Base-by-base conservation (phyloP, 78 protist species). In the Chrysochromulina parva region DNA sequence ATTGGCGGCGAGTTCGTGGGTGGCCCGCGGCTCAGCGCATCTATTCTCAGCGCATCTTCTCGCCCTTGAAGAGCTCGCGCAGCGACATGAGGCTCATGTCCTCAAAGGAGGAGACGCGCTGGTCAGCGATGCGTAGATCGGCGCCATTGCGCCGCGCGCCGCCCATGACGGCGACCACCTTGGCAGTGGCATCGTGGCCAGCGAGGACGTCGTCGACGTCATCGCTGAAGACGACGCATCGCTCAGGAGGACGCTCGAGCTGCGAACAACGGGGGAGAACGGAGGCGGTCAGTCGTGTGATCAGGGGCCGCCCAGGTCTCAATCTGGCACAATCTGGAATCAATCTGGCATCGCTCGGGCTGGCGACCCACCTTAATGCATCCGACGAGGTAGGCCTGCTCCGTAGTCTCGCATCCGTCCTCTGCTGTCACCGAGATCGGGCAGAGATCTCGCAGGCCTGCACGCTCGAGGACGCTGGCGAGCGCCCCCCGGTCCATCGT, bases 201-300 rank as follows among this genome's bases (percentile, higher is more conserved):
- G 55, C 10, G 57, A 4, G 11, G 13, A 74, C 55, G 57, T 55
- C 82, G 26, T 17, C 3, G 13, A 55, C 57, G 28, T 38, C 54
- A 55, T 74, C 55, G 57, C 48, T 55, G 14, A 74, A 74, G 26
- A 74, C 82, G 57, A 74, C 58, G 82, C 82, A 74, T 13, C 82
- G 50, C 82, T 53, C 13, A 16, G 82, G 82, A 53, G 82, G 82
- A 17, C 82, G 82, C 28, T 13, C 17, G 26, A 74, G 57, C 82
- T 58, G 13, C 62, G 62, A 7, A 13, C 24, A 7, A 7, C 24
- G 13, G 62, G 62, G 24, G 13, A 58, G 62, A 58, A 13, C 62
- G 62, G 24, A 58, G 24, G 13, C 62, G 62, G 38, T 38, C 38
- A 38, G 38, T 38, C 38, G 38, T 38, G 38, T 38, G 38, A 38